Conservation (phyloP, 2,329 filamentous ascomycete genomes). For the Pseudogymnoascus sp. region DNA sequence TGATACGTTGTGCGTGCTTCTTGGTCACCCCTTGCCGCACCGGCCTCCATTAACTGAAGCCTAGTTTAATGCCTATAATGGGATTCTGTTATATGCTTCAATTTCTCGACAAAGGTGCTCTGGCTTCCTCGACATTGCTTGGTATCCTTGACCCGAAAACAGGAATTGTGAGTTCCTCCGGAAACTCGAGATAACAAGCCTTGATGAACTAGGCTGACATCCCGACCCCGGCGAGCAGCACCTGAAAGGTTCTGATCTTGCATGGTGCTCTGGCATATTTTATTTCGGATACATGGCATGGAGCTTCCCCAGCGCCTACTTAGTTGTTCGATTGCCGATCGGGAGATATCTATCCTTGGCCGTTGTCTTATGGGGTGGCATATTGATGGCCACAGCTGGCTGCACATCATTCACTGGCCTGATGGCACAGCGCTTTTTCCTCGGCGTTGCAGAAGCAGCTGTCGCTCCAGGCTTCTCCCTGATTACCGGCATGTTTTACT, state of each 20-base stretch:
- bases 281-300: slow-evolving; percentile 29
- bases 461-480: slow-evolving; percentile 27
- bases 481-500: slow-evolving; percentile 31
- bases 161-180: neutral
- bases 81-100: slow-evolving; percentile 19
- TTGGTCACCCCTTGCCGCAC: neutral
- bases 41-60: neutral
- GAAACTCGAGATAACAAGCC: neutral
- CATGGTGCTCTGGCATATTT: slow-evolving; percentile 12
- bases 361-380: slow-evolving; percentile 12
- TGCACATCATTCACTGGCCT: slow-evolving; percentile 16
- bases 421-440: slow-evolving; percentile 22
- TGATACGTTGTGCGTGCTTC: slow-evolving; percentile 16
- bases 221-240: neutral
- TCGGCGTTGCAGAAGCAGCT: slow-evolving; percentile 22
- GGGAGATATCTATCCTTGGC: slow-evolving; percentile 26
- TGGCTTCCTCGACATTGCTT: slow-evolving; percentile 48
- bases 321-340: slow-evolving; percentile 30
- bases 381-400: slow-evolving; percentile 15
- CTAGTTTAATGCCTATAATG: slow-evolving; percentile 16
- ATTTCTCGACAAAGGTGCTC: slow-evolving; percentile 33
- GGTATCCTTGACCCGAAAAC: slow-evolving; percentile 34
- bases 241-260: neutral
- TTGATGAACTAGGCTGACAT: neutral
- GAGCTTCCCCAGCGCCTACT: slow-evolving; percentile 26